Evolutionary conservation across 805 yeast genomes (phyloP).

Genomic region (Ogataea trehalophila): DNA sequence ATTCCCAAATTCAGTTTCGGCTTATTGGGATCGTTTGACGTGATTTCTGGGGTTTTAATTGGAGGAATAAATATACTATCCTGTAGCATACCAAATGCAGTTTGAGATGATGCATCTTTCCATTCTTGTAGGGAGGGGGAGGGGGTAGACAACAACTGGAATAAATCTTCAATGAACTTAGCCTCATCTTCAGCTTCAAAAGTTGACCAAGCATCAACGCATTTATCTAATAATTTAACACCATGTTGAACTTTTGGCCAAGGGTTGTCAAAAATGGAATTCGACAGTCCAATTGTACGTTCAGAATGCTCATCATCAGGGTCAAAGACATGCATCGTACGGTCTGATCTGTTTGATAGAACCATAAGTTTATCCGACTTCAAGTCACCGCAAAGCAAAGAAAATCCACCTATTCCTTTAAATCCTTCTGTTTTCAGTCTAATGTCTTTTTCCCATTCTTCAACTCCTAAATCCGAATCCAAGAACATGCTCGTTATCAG

Average conservation of each 20-base stretch:
- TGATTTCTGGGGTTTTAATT: slow-evolving; percentile 28
- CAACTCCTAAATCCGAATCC: slow-evolving; percentile 28
- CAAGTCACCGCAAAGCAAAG: slow-evolving; percentile 49
- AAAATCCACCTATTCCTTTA: slow-evolving; percentile 54
- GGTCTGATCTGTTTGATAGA: slow-evolving; percentile 45
- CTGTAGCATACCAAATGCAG: slow-evolving; percentile 40
- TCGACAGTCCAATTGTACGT: slow-evolving; percentile 55
- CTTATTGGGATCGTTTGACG: slow-evolving; percentile 1
- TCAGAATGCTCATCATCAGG: background rate
- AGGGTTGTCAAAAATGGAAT: slow-evolving; percentile 58
- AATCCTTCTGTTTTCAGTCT: slow-evolving; percentile 24
- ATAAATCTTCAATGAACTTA: slow-evolving; percentile 44
- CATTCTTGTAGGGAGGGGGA: slow-evolving; percentile 27
- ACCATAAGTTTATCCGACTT: slow-evolving; percentile 32
- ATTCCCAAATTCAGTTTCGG: slow-evolving; percentile 14
- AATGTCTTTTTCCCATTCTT: slow-evolving; percentile 41
- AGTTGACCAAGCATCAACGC: slow-evolving; percentile 24
- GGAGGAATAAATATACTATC: slow-evolving; percentile 74
- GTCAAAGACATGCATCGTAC: slow-evolving; percentile 15
- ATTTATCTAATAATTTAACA: slow-evolving; percentile 50
- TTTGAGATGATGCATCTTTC: slow-evolving; percentile 24
- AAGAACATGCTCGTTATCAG: slow-evolving; percentile 37
- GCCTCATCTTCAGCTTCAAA: slow-evolving; percentile 26
- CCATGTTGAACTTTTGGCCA: slow-evolving; percentile 76
- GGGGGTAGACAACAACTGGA: slow-evolving; percentile 46